These are phyloP conservation scores for Hanseniaspora guilliermondii DNA, from an alignment of 805 yeast species.

Conservation along the genomic window DNA sequence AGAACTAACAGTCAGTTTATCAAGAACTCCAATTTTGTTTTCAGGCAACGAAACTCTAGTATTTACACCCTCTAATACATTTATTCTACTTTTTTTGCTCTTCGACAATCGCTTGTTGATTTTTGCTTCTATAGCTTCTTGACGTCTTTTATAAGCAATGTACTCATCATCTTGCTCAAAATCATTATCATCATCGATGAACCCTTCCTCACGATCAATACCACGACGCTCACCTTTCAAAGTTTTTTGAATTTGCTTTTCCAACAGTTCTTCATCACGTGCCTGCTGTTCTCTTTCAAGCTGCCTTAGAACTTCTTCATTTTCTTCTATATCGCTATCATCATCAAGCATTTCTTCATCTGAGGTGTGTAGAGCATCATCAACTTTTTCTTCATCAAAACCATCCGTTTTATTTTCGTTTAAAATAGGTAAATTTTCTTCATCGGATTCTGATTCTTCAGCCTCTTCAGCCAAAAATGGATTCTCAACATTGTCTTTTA, in stretches of 20 bases:
- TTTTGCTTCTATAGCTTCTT: conserved; percentile 1
- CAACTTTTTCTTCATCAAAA: conserved; percentile 14
- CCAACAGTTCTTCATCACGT: not conserved
- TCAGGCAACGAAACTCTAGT: conserved; percentile 3
- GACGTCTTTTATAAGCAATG: conserved; percentile 1
- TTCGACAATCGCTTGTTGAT: not conserved
- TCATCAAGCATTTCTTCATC: conserved; percentile 15
- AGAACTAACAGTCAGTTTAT: conserved; percentile 1
- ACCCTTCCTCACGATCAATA: conserved; percentile 16
- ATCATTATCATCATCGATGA: conserved; percentile 11
- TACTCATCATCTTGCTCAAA: conserved; percentile 15
- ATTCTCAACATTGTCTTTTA: conserved; percentile 24
- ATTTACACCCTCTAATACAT: conserved; percentile 1
- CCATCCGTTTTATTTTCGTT: conserved; percentile 14
- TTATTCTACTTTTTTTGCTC: conserved; percentile 6
- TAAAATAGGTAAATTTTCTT: not conserved
- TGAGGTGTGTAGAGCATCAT: conserved; percentile 4
- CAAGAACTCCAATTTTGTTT: conserved; percentile 5
- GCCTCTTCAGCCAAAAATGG: conserved; percentile 14
- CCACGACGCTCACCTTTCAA: conserved; percentile 15
- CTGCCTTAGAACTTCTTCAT: conserved; percentile 20
- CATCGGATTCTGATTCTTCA: conserved; percentile 10
- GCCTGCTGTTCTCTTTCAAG: conserved; percentile 19
- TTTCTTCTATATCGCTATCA: conserved; percentile 20
- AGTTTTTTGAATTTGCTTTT: conserved; percentile 15